Percentiles rank a stretch among this genome's conserved stretches.
Conservation (phyloP, 441 rosid species). For the Pelargonium exstipulatum region DNA sequence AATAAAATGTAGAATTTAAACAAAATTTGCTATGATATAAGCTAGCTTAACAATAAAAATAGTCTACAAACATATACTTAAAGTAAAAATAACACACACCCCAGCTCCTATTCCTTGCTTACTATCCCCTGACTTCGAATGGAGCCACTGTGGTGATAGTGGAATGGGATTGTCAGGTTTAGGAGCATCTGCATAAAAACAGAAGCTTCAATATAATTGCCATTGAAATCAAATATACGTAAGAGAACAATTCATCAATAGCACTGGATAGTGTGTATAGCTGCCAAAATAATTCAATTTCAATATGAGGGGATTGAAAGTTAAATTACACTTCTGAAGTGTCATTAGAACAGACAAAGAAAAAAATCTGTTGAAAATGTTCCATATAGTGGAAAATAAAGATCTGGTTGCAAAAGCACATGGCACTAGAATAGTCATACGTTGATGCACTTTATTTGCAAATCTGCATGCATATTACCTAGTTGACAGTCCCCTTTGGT, state of each 20-base stretch:
- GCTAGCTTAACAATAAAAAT: not conserved
- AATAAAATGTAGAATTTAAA: not conserved
- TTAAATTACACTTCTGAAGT: not conserved
- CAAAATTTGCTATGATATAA: not conserved
- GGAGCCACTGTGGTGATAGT: conserved; percentile 99
- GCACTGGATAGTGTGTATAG: no score
- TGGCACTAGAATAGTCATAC: not conserved
- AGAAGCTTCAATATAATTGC: conserved; percentile 17
- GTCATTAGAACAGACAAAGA: not conserved
- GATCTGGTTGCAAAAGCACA: not conserved
- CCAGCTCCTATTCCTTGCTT: conserved; percentile 67
- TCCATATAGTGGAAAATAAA: not conserved
- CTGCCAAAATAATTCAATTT: no score
- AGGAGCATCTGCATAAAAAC: conserved; percentile 60
- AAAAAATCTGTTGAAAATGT: not conserved
- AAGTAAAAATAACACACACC: conserved; percentile 39
- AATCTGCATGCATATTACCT: no score
- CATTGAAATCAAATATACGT: no score
- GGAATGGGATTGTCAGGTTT: conserved; percentile 77
- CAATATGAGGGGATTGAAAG: not conserved
- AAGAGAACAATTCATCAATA: no score
- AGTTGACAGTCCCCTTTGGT: no score
- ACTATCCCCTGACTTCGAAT: conserved; percentile 79
- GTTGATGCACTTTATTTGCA: no score
- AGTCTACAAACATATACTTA: not conserved